Conservation (phyloP, 768 basidiomycete species). For the Phylloporus rhodoxanthus region DNA sequence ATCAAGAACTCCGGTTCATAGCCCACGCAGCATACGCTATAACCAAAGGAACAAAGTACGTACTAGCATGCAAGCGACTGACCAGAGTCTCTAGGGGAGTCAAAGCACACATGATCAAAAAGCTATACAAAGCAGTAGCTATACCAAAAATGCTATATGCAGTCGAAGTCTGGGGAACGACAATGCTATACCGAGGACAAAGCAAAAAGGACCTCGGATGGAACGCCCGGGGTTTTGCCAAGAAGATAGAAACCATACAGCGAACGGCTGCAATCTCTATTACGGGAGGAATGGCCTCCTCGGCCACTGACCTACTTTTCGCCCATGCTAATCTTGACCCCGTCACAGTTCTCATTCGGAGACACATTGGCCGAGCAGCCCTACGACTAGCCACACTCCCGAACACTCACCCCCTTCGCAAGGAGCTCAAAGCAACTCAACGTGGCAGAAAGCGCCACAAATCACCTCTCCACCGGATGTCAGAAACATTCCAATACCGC, state of each 20-base stretch:
- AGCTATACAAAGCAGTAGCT: neutral
- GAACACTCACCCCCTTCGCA: no score
- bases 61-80: neutral
- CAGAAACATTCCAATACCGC: no score
- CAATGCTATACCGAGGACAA: neutral
- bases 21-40: constrained; percentile 10
- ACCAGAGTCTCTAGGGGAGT: constrained; percentile 14
- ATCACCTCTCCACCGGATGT: no score
- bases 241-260: constrained; percentile 16
- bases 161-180: constrained; percentile 9
- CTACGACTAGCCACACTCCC: no score
- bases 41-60: constrained; percentile 2
- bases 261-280: constrained; percentile 14
- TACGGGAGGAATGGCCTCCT: constrained; percentile 19
- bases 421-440: no score
- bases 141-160: constrained; percentile 21
- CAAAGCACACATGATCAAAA: neutral
- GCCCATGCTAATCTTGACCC: constrained; percentile 15
- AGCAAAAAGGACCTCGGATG: constrained; percentile 7
- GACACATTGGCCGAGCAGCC: no score
- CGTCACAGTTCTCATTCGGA: no score
- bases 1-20: constrained; percentile 25
- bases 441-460: no score
- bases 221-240: neutral
- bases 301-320: constrained; percentile 18